These are phyloP conservation scores for Solanum virginianum DNA, from an alignment of 257 asterid genomes.

Conservation along the genomic window DNA sequence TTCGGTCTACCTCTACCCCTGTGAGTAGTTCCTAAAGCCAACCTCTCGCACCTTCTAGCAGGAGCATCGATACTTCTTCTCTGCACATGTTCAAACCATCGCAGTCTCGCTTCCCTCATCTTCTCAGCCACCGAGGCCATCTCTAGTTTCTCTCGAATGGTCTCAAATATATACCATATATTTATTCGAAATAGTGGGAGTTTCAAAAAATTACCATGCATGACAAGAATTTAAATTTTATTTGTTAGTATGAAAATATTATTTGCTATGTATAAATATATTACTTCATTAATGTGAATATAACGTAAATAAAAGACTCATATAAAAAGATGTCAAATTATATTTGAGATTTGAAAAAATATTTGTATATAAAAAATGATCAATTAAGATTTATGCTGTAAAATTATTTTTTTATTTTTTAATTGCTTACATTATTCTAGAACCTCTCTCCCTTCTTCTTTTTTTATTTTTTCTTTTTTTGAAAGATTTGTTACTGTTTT, in stretches of 20 bases:
- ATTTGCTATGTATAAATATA: neutral
- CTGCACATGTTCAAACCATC: too few relatives aligned
- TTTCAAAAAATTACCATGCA: too few relatives aligned
- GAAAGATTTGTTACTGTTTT: neutral
- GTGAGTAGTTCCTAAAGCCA: too few relatives aligned
- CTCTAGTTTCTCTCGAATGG: too few relatives aligned
- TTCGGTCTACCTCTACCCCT: too few relatives aligned
- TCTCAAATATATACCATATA: neutral
- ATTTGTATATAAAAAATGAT: neutral
- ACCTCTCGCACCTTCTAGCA: too few relatives aligned
- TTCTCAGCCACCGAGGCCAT: too few relatives aligned
- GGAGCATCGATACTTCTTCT: too few relatives aligned
- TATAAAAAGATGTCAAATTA: neutral
- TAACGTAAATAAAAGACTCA: neutral
- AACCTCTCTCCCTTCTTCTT: neutral
- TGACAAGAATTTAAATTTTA: neutral
- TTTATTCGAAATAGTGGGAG: neutral
- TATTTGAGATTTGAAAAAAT: neutral
- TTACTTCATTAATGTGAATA: neutral
- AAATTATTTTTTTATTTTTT: neutral
- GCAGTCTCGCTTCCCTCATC: too few relatives aligned
- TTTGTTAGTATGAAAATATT: neutral
- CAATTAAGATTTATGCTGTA: neutral
- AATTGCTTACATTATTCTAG: neutral
- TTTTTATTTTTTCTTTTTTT: neutral